phyloP scores from a whole-genome alignment of 495 filamentous ascomycete genomes.

The Lepraria neglecta region DNA sequence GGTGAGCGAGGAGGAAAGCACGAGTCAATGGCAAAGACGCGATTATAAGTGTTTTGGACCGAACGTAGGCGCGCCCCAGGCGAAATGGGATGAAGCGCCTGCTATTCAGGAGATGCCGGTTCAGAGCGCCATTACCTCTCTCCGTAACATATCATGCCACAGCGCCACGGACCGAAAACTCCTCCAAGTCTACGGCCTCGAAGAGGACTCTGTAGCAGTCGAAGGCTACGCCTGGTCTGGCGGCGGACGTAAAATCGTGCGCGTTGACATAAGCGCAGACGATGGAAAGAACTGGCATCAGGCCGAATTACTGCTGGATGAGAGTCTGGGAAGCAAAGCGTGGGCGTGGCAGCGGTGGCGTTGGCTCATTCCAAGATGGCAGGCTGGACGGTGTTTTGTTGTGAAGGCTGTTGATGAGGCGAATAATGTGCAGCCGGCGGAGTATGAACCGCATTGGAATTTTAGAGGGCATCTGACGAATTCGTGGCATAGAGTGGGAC shows the following conservation, averaged over 20 bases:
- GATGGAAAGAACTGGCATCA: conserved; percentile 40
- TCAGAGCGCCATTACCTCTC: conserved; percentile 39
- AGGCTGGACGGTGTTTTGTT: conserved; percentile 38
- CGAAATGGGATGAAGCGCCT: conserved; percentile 35
- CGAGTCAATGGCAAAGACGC: conserved; percentile 38
- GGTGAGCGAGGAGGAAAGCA: conserved; percentile 37
- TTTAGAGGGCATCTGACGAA: conserved; percentile 49
- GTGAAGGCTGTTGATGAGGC: conserved; percentile 55
- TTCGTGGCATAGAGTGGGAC: conserved; percentile 45
- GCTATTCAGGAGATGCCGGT: conserved; percentile 48
- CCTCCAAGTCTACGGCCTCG: conserved; percentile 13
- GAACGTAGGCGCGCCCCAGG: conserved; percentile 28
- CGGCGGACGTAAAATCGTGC: conserved; percentile 41
- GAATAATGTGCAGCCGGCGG: conserved; percentile 52
- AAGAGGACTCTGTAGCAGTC: conserved; percentile 30
- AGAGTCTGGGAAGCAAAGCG: conserved; percentile 34
- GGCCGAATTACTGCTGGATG: conserved; percentile 12
- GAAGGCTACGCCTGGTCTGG: conserved; percentile 45
- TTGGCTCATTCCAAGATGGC: conserved; percentile 37
- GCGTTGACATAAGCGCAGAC: conserved; percentile 42
- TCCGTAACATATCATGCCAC: conserved; percentile 33
- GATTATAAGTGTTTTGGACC: conserved; percentile 47
- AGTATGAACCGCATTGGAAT: conserved; percentile 47
- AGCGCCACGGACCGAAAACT: conserved; percentile 32
- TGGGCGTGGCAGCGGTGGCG: conserved; percentile 54